Evolutionary conservation across 2,329 filamentous ascomycete genomes (phyloP).

Genomic region (Didymellaceae sp.): DNA sequence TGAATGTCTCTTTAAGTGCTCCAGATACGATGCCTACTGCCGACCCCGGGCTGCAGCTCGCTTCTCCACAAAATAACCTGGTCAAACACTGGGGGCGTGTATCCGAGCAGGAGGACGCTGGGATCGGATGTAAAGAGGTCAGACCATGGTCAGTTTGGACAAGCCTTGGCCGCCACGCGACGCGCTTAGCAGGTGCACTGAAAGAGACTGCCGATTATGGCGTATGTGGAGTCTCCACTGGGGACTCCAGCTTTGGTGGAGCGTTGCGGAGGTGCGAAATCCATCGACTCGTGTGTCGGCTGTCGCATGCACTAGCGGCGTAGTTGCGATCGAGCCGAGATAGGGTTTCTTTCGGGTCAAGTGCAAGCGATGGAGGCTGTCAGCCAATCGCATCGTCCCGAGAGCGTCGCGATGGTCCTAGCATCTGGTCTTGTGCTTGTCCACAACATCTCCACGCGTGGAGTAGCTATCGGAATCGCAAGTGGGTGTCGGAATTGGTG

Average conservation of each 20-base stretch:
- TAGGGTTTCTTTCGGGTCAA: conserved; percentile 1
- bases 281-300: conserved; percentile 19
- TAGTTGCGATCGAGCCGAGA: neutral
- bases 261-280: conserved; percentile 15
- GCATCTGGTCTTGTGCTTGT: conserved; percentile 2
- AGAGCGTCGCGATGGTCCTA: conserved; percentile 7
- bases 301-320: conserved; percentile 17
- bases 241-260: conserved; percentile 26
- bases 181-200: conserved; percentile 1
- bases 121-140: conserved; percentile 14
- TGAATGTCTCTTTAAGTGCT: conserved; percentile 27
- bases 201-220: neutral
- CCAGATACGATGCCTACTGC: conserved; percentile 14
- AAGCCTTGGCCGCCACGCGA: conserved; percentile 16
- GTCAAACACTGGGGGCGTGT: conserved; percentile 18
- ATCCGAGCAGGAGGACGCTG: conserved; percentile 23
- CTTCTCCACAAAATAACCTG: conserved; percentile 29
- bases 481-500: conserved; percentile 28
- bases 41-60: conserved; percentile 18
- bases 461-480: conserved; percentile 24
- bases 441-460: conserved; percentile 15
- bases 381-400: conserved; percentile 18
- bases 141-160: conserved; percentile 11
- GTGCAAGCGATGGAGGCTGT: conserved; percentile 13
- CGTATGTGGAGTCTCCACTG: conserved; percentile 23